Evolutionary conservation across 305 asterid species (phyloP).

Genomic region (Salvia sclarea): DNA sequence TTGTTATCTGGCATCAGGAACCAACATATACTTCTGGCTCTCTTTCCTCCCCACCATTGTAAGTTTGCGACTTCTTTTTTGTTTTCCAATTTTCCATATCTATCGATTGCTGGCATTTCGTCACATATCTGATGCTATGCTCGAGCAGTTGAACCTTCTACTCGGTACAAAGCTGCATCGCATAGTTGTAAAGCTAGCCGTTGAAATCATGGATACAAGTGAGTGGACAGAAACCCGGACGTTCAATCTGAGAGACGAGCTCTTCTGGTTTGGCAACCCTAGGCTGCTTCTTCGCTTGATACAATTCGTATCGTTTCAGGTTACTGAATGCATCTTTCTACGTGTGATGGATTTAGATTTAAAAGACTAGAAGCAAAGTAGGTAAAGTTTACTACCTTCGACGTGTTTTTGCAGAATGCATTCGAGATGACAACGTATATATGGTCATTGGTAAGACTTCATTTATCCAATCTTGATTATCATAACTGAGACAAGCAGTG

Average conservation of each 20-base stretch:
- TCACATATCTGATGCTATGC: constrained; percentile 2
- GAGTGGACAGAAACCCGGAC: constrained; percentile 55
- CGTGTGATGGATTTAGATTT: background rate
- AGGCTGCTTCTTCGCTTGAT: constrained; percentile 72
- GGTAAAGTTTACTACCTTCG: background rate
- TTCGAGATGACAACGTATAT: constrained; percentile 80
- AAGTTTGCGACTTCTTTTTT: constrained; percentile 34
- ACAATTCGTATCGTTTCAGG: constrained; percentile 91
- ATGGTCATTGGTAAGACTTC: constrained; percentile 80
- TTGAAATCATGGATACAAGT: constrained; percentile 68
- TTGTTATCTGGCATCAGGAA: constrained; percentile 54
- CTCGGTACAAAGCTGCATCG: constrained; percentile 90
- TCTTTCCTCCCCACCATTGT: constrained; percentile 80
- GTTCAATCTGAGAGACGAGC: constrained; percentile 87
- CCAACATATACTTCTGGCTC: constrained; percentile 88
- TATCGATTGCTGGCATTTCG: constrained; percentile 10
- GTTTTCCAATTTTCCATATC: constrained; percentile 14
- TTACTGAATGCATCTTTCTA: constrained; percentile 19
- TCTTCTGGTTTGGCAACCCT: constrained; percentile 94
- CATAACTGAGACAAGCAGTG: no score
- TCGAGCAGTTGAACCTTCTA: constrained; percentile 69
- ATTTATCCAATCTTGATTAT: no score
- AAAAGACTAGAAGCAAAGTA: background rate
- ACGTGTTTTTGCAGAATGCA: constrained; percentile 69
- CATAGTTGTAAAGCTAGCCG: constrained; percentile 79